Base-by-base conservation (phyloP, 2,329 filamentous ascomycete species). In the Coniella vitis region DNA sequence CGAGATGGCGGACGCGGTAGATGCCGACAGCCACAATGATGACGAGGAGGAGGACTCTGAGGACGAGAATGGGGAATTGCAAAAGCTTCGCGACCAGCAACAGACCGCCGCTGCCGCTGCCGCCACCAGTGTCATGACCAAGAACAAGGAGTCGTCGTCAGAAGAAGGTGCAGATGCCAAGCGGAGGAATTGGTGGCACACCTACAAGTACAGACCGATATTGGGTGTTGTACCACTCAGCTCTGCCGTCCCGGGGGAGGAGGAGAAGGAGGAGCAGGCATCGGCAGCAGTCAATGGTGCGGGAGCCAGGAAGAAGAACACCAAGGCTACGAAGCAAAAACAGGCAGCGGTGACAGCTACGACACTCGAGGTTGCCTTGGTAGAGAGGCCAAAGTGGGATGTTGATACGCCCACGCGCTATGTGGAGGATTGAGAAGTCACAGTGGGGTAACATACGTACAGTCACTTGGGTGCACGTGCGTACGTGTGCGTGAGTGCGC, bases 141-240 rank as follows among this genome's bases (percentile, higher is more conserved):
- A 45, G 32, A 63, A 67, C 20, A 58, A 66, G 56, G 68, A 64
- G 17, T 60, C 60, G 3, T 65, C 66, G 53, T 63, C 59, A n/a
- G 61, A 63, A 21, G 58, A 47, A 17, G 49, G 48, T 42, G 45
- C 55, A 39, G 29, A 60, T 56, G 49, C 58, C 60, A 54, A 47
- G 42, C 43, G 51, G 45, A 59, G 59, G 53, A 69, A 65, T 54
- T 78, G 71, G 69, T 97, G 90, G 88, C 81, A 84, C 63, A 95
- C 90, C 4, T 90, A 86, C 74, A 94, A 95, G 67, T 98, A 97
- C 68, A 79, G 90, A 51, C 87, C 90, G n/a, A 90, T 98, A 58
- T 73, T 98, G 53, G 93, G 90, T 47, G 69, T 83, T 34, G 75
- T 80, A 32, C 70, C 72, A 38, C 65, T 76, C 54, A 61, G 55